Conservation (phyloP, 1,139 yeast genomes). For the Citeromyces hawaiiensis region DNA sequence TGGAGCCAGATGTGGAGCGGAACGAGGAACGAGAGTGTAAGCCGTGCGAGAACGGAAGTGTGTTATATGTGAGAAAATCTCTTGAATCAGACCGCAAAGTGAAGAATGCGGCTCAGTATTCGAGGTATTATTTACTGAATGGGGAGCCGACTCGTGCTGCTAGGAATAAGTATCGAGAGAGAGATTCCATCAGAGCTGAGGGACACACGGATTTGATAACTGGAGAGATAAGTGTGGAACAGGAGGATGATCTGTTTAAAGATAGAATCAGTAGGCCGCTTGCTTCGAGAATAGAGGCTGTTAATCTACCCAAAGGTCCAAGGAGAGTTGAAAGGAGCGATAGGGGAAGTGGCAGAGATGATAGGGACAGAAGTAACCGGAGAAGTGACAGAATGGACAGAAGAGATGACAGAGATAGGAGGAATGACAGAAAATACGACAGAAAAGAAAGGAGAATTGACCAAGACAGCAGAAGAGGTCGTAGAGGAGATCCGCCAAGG, state of each 20-base stretch:
- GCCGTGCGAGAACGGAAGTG: neutral
- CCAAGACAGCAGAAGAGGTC: no score
- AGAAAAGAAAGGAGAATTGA: no score
- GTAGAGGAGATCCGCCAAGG: no score
- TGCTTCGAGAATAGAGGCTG: neutral
- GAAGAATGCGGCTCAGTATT: conserved; percentile 41
- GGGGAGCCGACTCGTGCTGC: conserved; percentile 57
- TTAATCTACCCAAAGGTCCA: neutral
- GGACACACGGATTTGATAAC: conserved; percentile 11
- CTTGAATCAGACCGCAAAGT: conserved; percentile 43
- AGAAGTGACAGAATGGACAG: no score
- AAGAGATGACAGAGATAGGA: no score
- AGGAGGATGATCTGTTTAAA: conserved; percentile 8
- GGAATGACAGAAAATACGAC: no score
- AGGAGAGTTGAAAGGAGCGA: no score
- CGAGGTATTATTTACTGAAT: conserved; percentile 56
- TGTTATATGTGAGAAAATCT: conserved; percentile 33
- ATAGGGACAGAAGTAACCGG: no score
- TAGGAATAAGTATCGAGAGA: conserved; percentile 7
- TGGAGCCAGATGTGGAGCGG: conserved; percentile 10
- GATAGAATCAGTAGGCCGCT: conserved; percentile 1
- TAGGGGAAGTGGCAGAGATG: no score
- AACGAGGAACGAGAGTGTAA: conserved; percentile 7
- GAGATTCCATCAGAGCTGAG: neutral
- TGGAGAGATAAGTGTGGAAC: conserved; percentile 8